These are phyloP conservation scores for Beta lomatogona DNA, from an alignment of 179 eudicot species.

Conservation along the genomic window DNA sequence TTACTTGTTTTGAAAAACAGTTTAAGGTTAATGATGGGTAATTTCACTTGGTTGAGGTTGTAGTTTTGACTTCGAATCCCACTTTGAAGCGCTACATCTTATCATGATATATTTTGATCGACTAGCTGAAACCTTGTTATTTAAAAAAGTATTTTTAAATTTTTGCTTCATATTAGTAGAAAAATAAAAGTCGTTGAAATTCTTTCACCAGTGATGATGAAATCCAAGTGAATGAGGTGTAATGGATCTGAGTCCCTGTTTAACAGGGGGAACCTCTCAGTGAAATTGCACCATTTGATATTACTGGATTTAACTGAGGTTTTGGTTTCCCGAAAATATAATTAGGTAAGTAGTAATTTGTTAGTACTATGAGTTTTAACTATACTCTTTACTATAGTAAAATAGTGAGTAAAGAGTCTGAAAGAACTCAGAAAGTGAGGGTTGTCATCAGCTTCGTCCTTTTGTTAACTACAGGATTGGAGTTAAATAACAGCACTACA, in stretches of 20 bases:
- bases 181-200: too few relatives aligned
- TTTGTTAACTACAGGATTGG: conserved; percentile 22
- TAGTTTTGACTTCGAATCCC: conserved; percentile 18
- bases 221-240: conserved; percentile 37
- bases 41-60: conserved; percentile 29
- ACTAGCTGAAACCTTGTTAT: conserved; percentile 14
- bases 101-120: conserved; percentile 22
- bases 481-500: conserved; percentile 36
- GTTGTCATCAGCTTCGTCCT: conserved; percentile 44
- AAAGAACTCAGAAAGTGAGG: conserved; percentile 31
- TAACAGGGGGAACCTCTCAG: conserved; percentile 46
- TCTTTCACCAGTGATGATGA: conserved; percentile 28
- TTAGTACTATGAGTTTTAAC: conserved; percentile 26
- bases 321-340: not conserved
- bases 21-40: conserved; percentile 16
- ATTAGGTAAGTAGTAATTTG: not conserved
- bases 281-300: conserved; percentile 30
- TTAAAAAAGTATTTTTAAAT: too few relatives aligned
- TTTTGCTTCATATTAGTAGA: too few relatives aligned
- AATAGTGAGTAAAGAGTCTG: conserved; percentile 23
- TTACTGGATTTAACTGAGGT: conserved; percentile 44
- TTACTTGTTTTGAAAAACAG: too few relatives aligned
- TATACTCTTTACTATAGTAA: conserved; percentile 17
- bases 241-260: conserved; percentile 39
- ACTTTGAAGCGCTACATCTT: conserved; percentile 18